Evolutionary conservation across 2,329 filamentous ascomycete genomes (phyloP).

Genomic region (Myrmaecium sp.): DNA sequence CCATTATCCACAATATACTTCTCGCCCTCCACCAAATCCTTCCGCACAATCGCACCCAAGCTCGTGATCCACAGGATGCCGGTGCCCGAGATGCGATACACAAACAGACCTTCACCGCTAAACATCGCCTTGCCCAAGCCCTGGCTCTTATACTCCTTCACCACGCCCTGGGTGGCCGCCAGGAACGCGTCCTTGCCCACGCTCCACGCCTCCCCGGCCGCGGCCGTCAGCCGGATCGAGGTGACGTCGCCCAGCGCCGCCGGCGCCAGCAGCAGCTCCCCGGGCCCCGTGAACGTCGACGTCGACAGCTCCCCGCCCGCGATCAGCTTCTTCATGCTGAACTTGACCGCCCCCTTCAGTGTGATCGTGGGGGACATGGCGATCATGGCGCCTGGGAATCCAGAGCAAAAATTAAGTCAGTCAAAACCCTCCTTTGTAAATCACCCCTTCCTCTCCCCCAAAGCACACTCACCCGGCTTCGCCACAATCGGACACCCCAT

Average conservation of each 20-base stretch:
- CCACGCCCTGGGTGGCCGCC: conserved; percentile 68
- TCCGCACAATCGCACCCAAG: conserved; percentile 87
- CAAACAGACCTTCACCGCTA: conserved; percentile 78
- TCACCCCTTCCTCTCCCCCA: not conserved
- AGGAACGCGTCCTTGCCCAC: conserved; percentile 79
- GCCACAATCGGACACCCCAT: conserved; percentile 70
- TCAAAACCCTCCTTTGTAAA: too few species aligned
- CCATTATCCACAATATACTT: conserved; percentile 88
- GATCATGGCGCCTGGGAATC: conserved; percentile 58
- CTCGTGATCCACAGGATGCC: conserved; percentile 82
- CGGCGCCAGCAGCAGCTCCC: conserved; percentile 75
- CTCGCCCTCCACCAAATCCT: conserved; percentile 66
- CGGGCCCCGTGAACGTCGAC: conserved; percentile 74
- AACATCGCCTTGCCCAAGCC: conserved; percentile 82
- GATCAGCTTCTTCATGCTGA: conserved; percentile 83
- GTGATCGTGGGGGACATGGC: conserved; percentile 84
- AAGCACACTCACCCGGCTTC: conserved; percentile 45
- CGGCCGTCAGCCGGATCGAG: conserved; percentile 54
- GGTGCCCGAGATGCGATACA: conserved; percentile 68
- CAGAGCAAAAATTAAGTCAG: too few species aligned
- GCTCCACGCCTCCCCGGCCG: conserved; percentile 60
- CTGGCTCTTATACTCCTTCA: conserved; percentile 78
- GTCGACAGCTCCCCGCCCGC: conserved; percentile 61
- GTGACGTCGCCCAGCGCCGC: conserved; percentile 70
- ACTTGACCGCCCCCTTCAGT: conserved; percentile 67